Percentiles rank a stretch among this genome's conserved stretches.
Conservation (phyloP, 495 filamentous ascomycete species). For the Saxophila tyrrhenica region DNA sequence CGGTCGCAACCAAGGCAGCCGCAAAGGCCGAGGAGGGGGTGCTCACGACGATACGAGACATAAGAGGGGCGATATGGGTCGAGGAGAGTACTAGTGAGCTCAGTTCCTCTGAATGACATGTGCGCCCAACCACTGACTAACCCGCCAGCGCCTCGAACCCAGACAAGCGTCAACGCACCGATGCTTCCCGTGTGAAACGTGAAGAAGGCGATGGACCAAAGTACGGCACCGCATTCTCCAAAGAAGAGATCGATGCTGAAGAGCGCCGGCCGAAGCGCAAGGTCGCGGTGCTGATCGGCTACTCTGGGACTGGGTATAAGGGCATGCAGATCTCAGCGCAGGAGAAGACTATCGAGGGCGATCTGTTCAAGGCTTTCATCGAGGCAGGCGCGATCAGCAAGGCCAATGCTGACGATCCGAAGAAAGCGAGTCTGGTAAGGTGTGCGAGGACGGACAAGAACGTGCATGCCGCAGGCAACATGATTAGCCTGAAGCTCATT, state of each 20-base stretch:
- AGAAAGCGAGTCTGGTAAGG: constrained; percentile 86
- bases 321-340: constrained; percentile 71
- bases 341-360: constrained; percentile 93
- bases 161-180: constrained; percentile 53
- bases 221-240: constrained; percentile 48
- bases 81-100: constrained; percentile 52
- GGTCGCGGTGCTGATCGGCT: constrained; percentile 87
- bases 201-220: constrained; percentile 29
- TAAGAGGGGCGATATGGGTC: constrained; percentile 57
- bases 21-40: constrained; percentile 1
- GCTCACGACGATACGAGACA: constrained; percentile 26
- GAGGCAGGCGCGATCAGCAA: constrained; percentile 87
- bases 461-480: constrained; percentile 92
- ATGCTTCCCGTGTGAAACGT: constrained; percentile 41
- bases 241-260: constrained; percentile 76
- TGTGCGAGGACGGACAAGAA: constrained; percentile 97
- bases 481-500: constrained; percentile 91
- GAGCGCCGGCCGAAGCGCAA: constrained; percentile 84
- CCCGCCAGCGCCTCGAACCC: constrained; percentile 14
- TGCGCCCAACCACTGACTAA: constrained; percentile 46
- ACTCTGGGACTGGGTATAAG: constrained; percentile 93
- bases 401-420: constrained; percentile 89
- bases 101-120: constrained; percentile 1
- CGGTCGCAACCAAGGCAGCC: background rate
- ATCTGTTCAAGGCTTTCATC: constrained; percentile 84